Conservation (phyloP, 2,329 filamentous ascomycete genomes). For the Furcasterigmium sp. region DNA sequence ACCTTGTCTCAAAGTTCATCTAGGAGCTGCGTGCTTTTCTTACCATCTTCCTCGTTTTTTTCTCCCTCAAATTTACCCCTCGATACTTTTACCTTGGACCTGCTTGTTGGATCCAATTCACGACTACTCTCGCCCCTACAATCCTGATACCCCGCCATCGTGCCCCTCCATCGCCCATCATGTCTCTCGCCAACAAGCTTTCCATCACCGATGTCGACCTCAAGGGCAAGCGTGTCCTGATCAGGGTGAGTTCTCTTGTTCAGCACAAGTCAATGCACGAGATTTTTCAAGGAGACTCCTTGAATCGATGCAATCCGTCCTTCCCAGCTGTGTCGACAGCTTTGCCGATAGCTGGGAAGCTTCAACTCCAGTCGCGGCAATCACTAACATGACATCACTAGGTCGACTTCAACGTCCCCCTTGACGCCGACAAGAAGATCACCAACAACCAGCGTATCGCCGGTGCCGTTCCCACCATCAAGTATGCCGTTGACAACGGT, state of each 20-base stretch:
- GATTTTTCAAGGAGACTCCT: neutral
- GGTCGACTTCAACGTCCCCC: constrained; percentile 99
- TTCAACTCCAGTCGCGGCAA: neutral
- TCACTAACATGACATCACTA: constrained; percentile 27
- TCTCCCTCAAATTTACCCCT: constrained; percentile 7
- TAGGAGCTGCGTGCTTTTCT: constrained; percentile 1
- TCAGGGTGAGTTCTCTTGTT: constrained; percentile 65
- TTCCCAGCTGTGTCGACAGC: no score
- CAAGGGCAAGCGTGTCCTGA: constrained; percentile 97
- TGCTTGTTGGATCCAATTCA: no score
- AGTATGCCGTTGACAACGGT: constrained; percentile 83
- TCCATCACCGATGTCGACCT: constrained; percentile 94
- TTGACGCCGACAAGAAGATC: constrained; percentile 86
- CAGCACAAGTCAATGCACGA: neutral
- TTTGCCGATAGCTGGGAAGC: neutral
- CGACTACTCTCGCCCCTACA: no score
- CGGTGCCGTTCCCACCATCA: constrained; percentile 91
- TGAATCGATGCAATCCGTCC: no score
- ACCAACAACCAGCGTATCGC: constrained; percentile 99
- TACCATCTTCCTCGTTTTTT: constrained; percentile 6
- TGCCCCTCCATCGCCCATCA: constrained; percentile 38
- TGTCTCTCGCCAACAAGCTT: constrained; percentile 99
- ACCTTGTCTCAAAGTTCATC: no score
- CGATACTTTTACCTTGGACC: no score
- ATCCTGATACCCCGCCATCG: constrained; percentile 2